Conservation (phyloP, 176 grass and related monocot genomes). For the Zea mays region DNA sequence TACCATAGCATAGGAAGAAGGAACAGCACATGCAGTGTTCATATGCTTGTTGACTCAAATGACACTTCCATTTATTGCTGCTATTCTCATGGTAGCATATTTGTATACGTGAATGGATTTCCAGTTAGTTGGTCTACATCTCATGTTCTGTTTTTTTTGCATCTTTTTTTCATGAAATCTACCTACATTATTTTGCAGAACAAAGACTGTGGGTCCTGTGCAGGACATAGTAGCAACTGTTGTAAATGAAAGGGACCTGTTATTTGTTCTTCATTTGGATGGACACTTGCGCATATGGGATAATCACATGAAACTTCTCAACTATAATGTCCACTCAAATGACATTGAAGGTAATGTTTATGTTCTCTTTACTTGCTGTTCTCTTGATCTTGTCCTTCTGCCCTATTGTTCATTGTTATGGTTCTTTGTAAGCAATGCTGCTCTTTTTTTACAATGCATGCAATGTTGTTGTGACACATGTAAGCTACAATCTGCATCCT, state of each 20-base stretch:
- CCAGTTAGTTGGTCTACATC: conserved; percentile 21
- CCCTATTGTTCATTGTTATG: not conserved
- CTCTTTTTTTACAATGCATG: conserved; percentile 27
- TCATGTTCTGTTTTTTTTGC: not conserved
- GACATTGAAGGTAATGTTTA: conserved; percentile 62
- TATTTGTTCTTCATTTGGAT: conserved; percentile 86
- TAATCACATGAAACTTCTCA: conserved; percentile 62
- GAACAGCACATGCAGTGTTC: conserved; percentile 11
- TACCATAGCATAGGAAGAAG: conserved; percentile 16
- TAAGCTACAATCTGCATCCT: conserved; percentile 11
- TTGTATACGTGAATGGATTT: conserved; percentile 10
- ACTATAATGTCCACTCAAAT: conserved; percentile 58
- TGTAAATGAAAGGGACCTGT: conserved; percentile 63
- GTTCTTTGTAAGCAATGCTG: conserved; percentile 30
- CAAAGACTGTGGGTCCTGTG: conserved; percentile 69
- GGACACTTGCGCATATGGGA: conserved; percentile 86
- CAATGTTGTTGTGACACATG: not conserved
- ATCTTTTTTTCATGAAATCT: conserved; percentile 13
- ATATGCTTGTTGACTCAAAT: conserved; percentile 21
- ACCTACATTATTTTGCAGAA: conserved; percentile 52
- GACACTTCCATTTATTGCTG: not conserved
- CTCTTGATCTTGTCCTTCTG: conserved; percentile 12
- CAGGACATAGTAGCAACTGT: conserved; percentile 75
- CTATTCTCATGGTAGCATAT: not conserved
- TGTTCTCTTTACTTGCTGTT: conserved; percentile 32